Percentiles rank a stretch among this genome's conserved stretches.
Conservation (phyloP, 2,329 filamentous ascomycete species). For the Dactylellina parvicollis region DNA sequence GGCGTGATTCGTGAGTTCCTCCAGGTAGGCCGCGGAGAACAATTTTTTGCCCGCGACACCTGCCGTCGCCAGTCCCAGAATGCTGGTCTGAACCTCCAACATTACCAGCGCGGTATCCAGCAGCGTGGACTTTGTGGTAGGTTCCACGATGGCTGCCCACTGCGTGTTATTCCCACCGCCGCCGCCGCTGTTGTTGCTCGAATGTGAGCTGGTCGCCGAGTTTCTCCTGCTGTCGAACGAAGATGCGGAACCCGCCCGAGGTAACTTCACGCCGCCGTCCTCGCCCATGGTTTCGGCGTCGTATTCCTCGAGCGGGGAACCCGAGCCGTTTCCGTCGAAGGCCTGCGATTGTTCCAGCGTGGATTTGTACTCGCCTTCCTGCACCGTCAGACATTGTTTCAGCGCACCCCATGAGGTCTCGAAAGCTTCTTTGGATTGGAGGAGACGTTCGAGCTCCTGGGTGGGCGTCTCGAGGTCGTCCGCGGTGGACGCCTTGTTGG, state of each 20-base stretch:
- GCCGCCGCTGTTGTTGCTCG: constrained; percentile 18
- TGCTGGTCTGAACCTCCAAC: constrained; percentile 43
- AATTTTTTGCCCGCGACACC: neutral
- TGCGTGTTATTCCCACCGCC: constrained; percentile 16
- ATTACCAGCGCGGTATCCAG: constrained; percentile 53
- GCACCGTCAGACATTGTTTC: constrained; percentile 52
- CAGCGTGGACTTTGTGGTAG: constrained; percentile 46
- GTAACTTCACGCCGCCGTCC: constrained; percentile 21
- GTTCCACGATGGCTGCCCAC: constrained; percentile 53
- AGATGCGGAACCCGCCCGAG: neutral
- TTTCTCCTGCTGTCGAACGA: constrained; percentile 29
- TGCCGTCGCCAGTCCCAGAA: constrained; percentile 20
- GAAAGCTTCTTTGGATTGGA: constrained; percentile 39
- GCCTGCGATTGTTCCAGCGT: constrained; percentile 21
- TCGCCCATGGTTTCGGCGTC: constrained; percentile 26
- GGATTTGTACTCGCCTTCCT: constrained; percentile 53
- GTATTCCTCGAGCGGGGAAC: neutral
- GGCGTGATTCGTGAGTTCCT: constrained; percentile 15
- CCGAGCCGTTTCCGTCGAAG: neutral
- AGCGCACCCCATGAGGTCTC: constrained; percentile 54
- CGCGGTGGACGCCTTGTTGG: constrained; percentile 38
- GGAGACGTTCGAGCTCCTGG: constrained; percentile 19
- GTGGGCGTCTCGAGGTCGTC: constrained; percentile 16
- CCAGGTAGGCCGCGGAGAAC: constrained; percentile 8
- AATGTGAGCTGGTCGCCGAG: constrained; percentile 14